Evolutionary conservation across 192 early-diverging fungal species (phyloP), one percentile per base, ranked within the genome.

Genomic region (Lobosporangium transversale): DNA sequence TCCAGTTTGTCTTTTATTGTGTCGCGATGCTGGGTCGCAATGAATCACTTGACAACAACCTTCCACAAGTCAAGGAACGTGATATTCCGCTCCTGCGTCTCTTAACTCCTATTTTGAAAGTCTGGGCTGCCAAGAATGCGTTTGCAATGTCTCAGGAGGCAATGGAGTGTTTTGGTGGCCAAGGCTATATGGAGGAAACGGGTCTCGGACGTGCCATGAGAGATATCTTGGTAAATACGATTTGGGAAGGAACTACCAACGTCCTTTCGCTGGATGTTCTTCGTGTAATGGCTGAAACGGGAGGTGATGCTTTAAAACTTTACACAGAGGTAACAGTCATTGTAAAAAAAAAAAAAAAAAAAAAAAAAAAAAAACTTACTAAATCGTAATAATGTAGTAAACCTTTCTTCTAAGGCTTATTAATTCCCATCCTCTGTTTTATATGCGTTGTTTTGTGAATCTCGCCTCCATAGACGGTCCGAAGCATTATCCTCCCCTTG

Each of bases 211-310:
- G 83, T 32, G 76, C 81, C 2, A 64, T 90, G 53, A 79, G 88
- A 21, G 88, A 93, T 60, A 63, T 87, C 2, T 66, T 80, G 44
- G 90, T 93, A 21, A 87, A 89, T 59, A 75, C 82, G 11, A 92
- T 93, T 33, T 93, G 91, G 91, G 91, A 93, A 54, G 91, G 91
- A 18, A 92, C 91, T 0, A 86, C 90, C 0, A 91, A 91, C 55
- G 84, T 93, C 5, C 71, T 90, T 20, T 81, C 88, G 0, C 65
- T 88, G 63, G 91, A 93, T 75, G 84, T 89, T 23, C 53, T 84
- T 40, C 80, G 88, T 20, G 86, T 89, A 4, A 66, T 88, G 30
- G 70, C 61, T 9, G 80, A 85, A 30, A 84, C 85, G 24, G 85
- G 81, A 30, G 85, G 86, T 7, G 65, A 71, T 29, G 85, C 81